Conservation (phyloP, 805 yeast genomes). For the Starmera pachycereana region DNA sequence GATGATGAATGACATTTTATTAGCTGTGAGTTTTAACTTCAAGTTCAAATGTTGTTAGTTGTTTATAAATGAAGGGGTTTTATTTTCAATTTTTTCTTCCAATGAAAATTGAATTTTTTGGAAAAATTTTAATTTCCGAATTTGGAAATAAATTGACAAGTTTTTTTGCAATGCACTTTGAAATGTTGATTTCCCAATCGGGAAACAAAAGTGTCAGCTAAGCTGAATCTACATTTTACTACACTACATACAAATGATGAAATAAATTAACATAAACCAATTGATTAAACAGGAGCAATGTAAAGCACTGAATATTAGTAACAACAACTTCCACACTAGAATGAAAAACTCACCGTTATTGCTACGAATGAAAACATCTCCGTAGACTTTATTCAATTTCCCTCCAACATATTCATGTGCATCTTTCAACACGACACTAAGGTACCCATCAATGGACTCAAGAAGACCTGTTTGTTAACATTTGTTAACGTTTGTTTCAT, state of each 20-base stretch:
- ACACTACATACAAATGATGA: not conserved
- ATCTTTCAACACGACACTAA: conserved; percentile 84
- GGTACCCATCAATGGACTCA: conserved; percentile 91
- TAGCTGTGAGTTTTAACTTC: not conserved
- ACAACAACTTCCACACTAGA: not conserved
- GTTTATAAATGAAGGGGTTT: no score
- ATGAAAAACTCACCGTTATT: conserved; percentile 54
- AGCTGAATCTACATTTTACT: no score
- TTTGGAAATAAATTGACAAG: no score
- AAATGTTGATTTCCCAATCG: conserved; percentile 3
- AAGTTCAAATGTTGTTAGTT: not conserved
- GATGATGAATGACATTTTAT: conserved; percentile 65
- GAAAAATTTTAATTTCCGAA: no score
- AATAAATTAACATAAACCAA: no score
- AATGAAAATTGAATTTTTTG: no score
- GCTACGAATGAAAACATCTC: conserved; percentile 82
- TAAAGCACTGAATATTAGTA: not conserved
- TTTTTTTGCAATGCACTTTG: conserved; percentile 2
- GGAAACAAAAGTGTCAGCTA: conserved; percentile 1
- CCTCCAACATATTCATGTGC: conserved; percentile 56
- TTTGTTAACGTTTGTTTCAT: not conserved
- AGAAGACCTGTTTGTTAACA: conserved; percentile 30
- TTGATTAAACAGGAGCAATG: not conserved
- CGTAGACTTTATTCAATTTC: conserved; percentile 40
- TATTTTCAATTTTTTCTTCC: conserved; percentile 1